Conservation (phyloP, 257 asterid genomes). For the Linaria vulgaris region DNA sequence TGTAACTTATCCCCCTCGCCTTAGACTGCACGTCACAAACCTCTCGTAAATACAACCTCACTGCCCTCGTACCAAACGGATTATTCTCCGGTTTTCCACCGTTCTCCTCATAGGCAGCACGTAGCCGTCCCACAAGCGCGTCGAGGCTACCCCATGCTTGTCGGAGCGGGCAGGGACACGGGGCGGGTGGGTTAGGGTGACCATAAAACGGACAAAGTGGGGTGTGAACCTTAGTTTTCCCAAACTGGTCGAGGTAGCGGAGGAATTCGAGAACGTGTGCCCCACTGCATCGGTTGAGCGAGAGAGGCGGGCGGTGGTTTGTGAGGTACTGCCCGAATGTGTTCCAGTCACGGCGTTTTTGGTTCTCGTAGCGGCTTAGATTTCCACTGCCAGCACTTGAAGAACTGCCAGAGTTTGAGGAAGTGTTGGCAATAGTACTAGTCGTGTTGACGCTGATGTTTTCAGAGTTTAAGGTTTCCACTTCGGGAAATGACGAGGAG, state of each 20-base stretch:
- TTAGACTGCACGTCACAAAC: slow-evolving; percentile 48
- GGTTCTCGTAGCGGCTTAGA: slow-evolving; percentile 50
- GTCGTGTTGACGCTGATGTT: neutral
- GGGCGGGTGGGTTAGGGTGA: slow-evolving; percentile 45
- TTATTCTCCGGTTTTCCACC: slow-evolving; percentile 46
- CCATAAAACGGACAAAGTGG: slow-evolving; percentile 48
- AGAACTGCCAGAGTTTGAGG: slow-evolving; percentile 2
- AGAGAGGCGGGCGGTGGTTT: slow-evolving; percentile 52
- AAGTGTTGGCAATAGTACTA: too few species aligned
- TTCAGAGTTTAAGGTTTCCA: slow-evolving; percentile 31
- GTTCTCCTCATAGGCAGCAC: slow-evolving; percentile 52
- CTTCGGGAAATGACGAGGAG: slow-evolving; percentile 19
- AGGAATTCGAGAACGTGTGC: slow-evolving; percentile 50
- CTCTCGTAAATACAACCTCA: slow-evolving; percentile 41
- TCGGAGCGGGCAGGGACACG: slow-evolving; percentile 55
- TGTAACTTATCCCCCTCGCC: slow-evolving; percentile 51
- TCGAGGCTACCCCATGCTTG: slow-evolving; percentile 65
- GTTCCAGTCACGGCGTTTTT: slow-evolving; percentile 50
- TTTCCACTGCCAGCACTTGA: too few species aligned
- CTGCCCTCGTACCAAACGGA: slow-evolving; percentile 49
- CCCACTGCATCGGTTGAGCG: slow-evolving; percentile 46
- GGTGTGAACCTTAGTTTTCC: slow-evolving; percentile 39
- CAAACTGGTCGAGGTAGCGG: slow-evolving; percentile 50
- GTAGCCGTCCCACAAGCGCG: slow-evolving; percentile 46
- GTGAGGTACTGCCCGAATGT: slow-evolving; percentile 43